These are phyloP conservation scores for Raffaelea deltoideospora DNA, from an alignment of 2,329 filamentous ascomycete genomes.

Conservation along the genomic window DNA sequence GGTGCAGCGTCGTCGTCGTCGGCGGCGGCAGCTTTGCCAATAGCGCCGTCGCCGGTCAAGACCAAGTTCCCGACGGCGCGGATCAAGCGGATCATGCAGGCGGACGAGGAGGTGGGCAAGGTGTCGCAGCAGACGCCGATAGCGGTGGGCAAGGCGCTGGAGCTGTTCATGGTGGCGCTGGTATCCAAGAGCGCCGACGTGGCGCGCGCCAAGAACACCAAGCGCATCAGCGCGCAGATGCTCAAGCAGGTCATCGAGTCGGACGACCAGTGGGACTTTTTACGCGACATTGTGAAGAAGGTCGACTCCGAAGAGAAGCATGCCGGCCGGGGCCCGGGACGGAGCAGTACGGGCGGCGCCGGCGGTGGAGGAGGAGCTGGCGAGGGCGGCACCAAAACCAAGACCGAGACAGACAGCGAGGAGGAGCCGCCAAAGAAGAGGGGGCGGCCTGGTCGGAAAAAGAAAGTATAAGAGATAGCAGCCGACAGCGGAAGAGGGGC, in stretches of 20 bases:
- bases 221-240: conserved; percentile 79
- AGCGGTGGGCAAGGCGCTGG: conserved; percentile 86
- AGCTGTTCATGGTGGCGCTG: conserved; percentile 94
- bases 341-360: conserved; percentile 32
- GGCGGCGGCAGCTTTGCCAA: no score
- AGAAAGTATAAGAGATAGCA: conserved; percentile 23
- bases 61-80: conserved; percentile 95
- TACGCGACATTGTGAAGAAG: conserved; percentile 78
- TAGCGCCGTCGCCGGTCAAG: conserved; percentile 59
- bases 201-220: conserved; percentile 68
- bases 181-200: conserved; percentile 79
- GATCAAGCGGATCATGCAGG: conserved; percentile 99
- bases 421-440: conserved; percentile 17
- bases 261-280: conserved; percentile 87
- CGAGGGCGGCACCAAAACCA: conserved; percentile 5
- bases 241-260: conserved; percentile 80
- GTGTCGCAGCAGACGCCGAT: conserved; percentile 96
- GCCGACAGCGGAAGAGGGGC: conserved; percentile 1
- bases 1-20: conserved; percentile 7
- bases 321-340: conserved; percentile 20
- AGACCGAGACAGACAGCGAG: conserved; percentile 15
- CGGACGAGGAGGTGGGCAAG: conserved; percentile 95
- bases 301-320: conserved; percentile 45
- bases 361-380: not conserved
- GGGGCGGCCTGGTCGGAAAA: conserved; percentile 25